These are phyloP conservation scores for Fusarium xyrophilum DNA, from an alignment of 2,329 filamentous ascomycete species.

Conservation along the genomic window DNA sequence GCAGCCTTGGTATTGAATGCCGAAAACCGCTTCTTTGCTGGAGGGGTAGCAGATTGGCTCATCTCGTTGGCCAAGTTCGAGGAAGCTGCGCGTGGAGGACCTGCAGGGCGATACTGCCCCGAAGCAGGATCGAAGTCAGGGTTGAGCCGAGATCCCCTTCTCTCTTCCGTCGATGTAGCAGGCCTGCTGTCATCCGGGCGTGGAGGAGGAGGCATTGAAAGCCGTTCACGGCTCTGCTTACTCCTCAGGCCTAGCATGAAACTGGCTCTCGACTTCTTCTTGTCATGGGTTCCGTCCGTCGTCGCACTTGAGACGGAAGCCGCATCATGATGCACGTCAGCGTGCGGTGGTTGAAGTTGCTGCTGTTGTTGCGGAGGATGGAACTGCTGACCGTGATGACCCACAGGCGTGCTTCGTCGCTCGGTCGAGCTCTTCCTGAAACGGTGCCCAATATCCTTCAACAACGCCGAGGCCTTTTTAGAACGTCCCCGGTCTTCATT, in stretches of 20 bases:
- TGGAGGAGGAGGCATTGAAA: slow-evolving; percentile 25
- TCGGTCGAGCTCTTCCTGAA: slow-evolving; percentile 48
- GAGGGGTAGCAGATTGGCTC: slow-evolving; percentile 13
- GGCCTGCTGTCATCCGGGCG: slow-evolving; percentile 27
- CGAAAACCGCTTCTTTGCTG: slow-evolving; percentile 56
- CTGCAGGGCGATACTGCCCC: slow-evolving; percentile 27
- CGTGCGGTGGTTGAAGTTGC: slow-evolving; percentile 5
- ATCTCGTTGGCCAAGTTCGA: slow-evolving; percentile 36
- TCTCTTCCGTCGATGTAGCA: slow-evolving; percentile 42
- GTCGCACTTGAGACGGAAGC: slow-evolving; percentile 52
- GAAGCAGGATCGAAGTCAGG: slow-evolving; percentile 32
- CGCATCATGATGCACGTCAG: slow-evolving; percentile 44
- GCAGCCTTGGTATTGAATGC: slow-evolving; percentile 46
- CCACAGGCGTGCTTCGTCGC: slow-evolving; percentile 41
- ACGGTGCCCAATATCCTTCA: slow-evolving; percentile 59
- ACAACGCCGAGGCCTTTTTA: slow-evolving; percentile 54
- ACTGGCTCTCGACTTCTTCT: slow-evolving; percentile 49
- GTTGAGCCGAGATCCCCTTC: slow-evolving; percentile 51
- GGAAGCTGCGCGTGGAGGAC: slow-evolving; percentile 32
- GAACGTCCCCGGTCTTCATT: slow-evolving; percentile 47
- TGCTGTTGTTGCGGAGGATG: slow-evolving; percentile 13
- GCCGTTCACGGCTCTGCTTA: slow-evolving; percentile 26
- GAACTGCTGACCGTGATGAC: slow-evolving; percentile 19
- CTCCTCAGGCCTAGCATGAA: slow-evolving; percentile 47
- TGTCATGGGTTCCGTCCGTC: slow-evolving; percentile 49